These are phyloP conservation scores for Umbelopsis sp. DNA, from an alignment of 192 early-diverging fungal species.

Conservation along the genomic window DNA sequence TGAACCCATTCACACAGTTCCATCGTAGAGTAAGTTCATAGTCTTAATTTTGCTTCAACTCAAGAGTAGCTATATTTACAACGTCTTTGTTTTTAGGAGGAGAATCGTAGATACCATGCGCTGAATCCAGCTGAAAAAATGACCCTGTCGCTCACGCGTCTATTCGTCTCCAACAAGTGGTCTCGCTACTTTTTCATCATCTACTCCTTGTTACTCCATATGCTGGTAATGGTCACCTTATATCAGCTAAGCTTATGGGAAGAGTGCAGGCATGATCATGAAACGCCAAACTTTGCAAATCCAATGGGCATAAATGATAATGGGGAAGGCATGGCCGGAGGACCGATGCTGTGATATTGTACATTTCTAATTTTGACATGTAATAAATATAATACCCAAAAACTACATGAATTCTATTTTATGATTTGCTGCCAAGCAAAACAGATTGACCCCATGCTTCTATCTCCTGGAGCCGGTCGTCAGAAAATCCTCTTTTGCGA, in stretches of 20 bases:
- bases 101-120: slow-evolving; percentile 64
- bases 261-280: slow-evolving; percentile 66
- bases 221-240: slow-evolving; percentile 76
- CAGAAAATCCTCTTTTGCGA: slow-evolving; percentile 23
- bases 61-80: not conserved
- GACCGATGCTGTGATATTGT: slow-evolving; percentile 1
- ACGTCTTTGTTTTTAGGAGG: slow-evolving; percentile 52
- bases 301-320: slow-evolving; percentile 29
- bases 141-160: slow-evolving; percentile 61
- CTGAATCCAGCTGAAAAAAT: slow-evolving; percentile 80
- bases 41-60: not conserved
- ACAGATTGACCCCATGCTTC: slow-evolving; percentile 12
- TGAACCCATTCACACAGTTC: slow-evolving; percentile 92
- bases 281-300: slow-evolving; percentile 47
- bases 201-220: slow-evolving; percentile 74
- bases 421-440: not conserved
- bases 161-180: slow-evolving; percentile 71
- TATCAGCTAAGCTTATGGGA: slow-evolving; percentile 67
- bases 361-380: slow-evolving; percentile 14
- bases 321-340: slow-evolving; percentile 17
- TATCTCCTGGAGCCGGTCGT: not conserved
- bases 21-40: slow-evolving; percentile 51
- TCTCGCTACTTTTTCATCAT: slow-evolving; percentile 66
- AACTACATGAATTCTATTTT: not conserved
- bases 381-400: slow-evolving; percentile 18